Percentiles rank a stretch among this genome's conserved stretches.
phyloP scores from a whole-genome alignment of 495 filamentous ascomycete genomes.

The Hapsidospora chrysogenum region DNA sequence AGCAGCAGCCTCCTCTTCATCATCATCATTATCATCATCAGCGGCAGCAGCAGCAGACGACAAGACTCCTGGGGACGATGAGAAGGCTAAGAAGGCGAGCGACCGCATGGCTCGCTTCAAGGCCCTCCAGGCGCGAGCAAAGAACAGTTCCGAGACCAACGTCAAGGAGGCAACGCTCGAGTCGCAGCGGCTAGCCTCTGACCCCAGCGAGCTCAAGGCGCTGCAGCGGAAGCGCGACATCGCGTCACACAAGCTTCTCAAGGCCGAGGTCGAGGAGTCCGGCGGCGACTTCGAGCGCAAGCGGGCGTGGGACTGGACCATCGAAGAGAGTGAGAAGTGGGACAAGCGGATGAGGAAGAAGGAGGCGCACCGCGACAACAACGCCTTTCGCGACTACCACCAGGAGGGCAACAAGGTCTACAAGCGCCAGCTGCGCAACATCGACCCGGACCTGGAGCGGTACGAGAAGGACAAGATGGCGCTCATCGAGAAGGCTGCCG shows the following conservation, averaged over 20 bases:
- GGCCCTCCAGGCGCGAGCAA: constrained; percentile 70
- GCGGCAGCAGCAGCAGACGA: not conserved
- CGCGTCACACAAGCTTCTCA: constrained; percentile 82
- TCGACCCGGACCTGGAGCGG: constrained; percentile 48
- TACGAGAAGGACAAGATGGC: constrained; percentile 78
- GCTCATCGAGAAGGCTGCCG: constrained; percentile 68
- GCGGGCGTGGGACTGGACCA: constrained; percentile 95
- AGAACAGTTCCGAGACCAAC: constrained; percentile 60
- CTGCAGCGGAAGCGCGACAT: constrained; percentile 68
- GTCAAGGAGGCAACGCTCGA: constrained; percentile 71
- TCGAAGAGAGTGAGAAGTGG: constrained; percentile 88
- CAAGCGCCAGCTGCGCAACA: constrained; percentile 69
- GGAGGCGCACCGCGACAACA: constrained; percentile 62
- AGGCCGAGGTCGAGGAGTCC: constrained; percentile 68
- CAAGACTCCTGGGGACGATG: constrained; percentile 11
- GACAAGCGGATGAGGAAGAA: constrained; percentile 81
- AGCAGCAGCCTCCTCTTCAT: not conserved
- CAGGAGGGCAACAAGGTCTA: constrained; percentile 83
- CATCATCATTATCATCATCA: too few species aligned
- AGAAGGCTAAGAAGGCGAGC: constrained; percentile 29
- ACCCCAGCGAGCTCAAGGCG: constrained; percentile 53
- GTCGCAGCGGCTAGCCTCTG: constrained; percentile 59
- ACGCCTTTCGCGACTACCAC: constrained; percentile 79
- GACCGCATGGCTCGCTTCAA: constrained; percentile 60
- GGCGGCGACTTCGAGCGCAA: constrained; percentile 95